These are phyloP conservation scores for Penicillium olsonii DNA, from an alignment of 2,329 filamentous ascomycete genomes.

Conservation along the genomic window DNA sequence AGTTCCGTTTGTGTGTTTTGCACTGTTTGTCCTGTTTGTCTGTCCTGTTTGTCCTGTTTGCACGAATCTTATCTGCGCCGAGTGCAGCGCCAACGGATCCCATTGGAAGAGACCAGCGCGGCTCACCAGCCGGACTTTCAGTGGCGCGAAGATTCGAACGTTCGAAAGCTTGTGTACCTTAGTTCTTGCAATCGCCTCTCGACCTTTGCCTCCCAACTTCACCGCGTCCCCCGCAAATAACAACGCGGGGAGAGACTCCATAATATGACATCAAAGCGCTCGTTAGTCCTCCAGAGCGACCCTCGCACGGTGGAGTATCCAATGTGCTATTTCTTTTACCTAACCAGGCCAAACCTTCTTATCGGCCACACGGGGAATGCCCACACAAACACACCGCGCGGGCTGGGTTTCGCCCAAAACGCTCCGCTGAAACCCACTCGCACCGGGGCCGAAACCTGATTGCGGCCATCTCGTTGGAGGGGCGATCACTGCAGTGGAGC, in stretches of 20 bases:
- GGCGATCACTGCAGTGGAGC: slow-evolving; percentile 18
- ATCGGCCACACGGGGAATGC: slow-evolving; percentile 10
- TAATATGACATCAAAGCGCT: slow-evolving; percentile 4
- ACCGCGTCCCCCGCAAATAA: slow-evolving; percentile 1
- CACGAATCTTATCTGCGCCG: slow-evolving; percentile 5
- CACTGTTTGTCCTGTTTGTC: neutral
- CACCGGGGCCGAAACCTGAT: slow-evolving; percentile 3
- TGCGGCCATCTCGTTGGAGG: slow-evolving; percentile 16
- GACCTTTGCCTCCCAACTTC: neutral
- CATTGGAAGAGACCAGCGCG: slow-evolving; percentile 5
- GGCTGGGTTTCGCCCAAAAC: slow-evolving; percentile 6
- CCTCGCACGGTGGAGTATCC: neutral
- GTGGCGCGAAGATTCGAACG: neutral
- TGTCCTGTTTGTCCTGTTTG: neutral
- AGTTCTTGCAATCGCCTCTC: neutral
- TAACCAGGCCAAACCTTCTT: slow-evolving; percentile 24
- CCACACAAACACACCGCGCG: neutral
- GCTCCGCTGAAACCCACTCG: neutral
- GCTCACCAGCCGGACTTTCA: neutral
- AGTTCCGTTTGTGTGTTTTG: neutral
- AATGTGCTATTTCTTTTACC: slow-evolving; percentile 26
- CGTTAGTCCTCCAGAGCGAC: neutral
- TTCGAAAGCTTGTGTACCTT: neutral
- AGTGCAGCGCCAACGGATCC: neutral
- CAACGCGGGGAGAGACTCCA: slow-evolving; percentile 14